These are phyloP conservation scores for Truncatella angustata DNA, from an alignment of 2,329 filamentous ascomycete species.

Conservation along the genomic window DNA sequence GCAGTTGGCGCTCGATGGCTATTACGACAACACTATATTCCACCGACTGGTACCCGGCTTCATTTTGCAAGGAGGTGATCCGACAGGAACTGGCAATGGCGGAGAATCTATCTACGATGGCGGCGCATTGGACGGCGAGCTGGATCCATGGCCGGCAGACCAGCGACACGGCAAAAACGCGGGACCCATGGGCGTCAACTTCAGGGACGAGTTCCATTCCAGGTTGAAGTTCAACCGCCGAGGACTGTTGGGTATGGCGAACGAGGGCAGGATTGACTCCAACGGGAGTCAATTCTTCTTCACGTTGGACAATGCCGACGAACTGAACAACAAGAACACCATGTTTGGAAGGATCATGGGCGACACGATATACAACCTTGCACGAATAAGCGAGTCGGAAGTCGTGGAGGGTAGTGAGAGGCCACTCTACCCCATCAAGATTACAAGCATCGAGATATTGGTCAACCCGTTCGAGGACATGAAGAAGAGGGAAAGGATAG, in stretches of 20 bases:
- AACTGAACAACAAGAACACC: slow-evolving; percentile 87
- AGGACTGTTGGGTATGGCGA: slow-evolving; percentile 94
- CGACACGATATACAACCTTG: slow-evolving; percentile 93
- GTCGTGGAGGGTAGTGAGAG: slow-evolving; percentile 75
- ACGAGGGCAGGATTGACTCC: slow-evolving; percentile 71
- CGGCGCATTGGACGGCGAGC: slow-evolving; percentile 68
- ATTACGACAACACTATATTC: slow-evolving; percentile 92
- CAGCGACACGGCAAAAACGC: slow-evolving; percentile 61
- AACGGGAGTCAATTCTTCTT: slow-evolving; percentile 99
- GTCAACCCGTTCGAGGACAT: slow-evolving; percentile 83
- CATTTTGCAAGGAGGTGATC: slow-evolving; percentile 91
- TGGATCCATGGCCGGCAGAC: slow-evolving; percentile 72
- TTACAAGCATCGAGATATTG: slow-evolving; percentile 71
- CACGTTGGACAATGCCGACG: slow-evolving; percentile 79
- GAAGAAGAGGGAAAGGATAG: slow-evolving; percentile 64
- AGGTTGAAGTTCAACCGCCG: slow-evolving; percentile 89
- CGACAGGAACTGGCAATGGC: slow-evolving; percentile 86
- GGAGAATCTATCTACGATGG: slow-evolving; percentile 91
- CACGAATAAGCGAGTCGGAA: slow-evolving; percentile 89
- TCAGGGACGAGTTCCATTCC: slow-evolving; percentile 86
- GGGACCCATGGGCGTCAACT: slow-evolving; percentile 57
- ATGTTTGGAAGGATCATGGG: slow-evolving; percentile 90
- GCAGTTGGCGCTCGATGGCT: slow-evolving; percentile 90
- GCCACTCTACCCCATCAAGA: slow-evolving; percentile 80
- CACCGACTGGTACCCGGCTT: slow-evolving; percentile 91